These are phyloP conservation scores for Quillaja saponaria DNA, from an alignment of 306 rosid genomes.

Conservation along the genomic window DNA sequence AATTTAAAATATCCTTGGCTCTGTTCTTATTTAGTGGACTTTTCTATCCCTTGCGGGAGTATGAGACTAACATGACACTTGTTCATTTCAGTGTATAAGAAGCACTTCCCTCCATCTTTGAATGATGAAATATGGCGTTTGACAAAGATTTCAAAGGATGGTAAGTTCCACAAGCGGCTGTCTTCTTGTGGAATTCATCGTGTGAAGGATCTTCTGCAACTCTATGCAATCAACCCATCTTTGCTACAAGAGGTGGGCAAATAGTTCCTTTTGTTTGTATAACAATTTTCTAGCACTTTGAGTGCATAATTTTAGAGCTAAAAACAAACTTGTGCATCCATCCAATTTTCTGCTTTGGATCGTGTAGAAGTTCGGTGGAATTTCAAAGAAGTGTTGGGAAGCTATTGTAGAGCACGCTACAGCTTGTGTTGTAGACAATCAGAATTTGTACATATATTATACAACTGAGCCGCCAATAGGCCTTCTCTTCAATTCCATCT, in stretches of 20 bases:
- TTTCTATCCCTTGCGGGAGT: constrained; percentile 3
- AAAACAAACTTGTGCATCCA: background rate
- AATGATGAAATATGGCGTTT: constrained; percentile 64
- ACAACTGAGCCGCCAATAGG: constrained; percentile 16
- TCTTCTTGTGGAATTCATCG: constrained; percentile 19
- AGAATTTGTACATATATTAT: constrained; percentile 29
- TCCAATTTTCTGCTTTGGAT: constrained; percentile 20
- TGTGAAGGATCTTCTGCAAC: constrained; percentile 52
- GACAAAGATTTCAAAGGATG: constrained; percentile 51
- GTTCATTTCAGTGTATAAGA: constrained; percentile 50
- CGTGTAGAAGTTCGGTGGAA: constrained; percentile 46
- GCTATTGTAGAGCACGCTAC: constrained; percentile 53
- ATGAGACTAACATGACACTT: constrained; percentile 25
- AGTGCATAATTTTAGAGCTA: background rate
- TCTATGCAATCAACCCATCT: constrained; percentile 27
- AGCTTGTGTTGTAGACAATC: constrained; percentile 40
- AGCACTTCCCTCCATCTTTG: constrained; percentile 58
- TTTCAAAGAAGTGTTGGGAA: constrained; percentile 42
- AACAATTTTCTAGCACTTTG: background rate
- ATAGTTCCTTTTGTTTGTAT: background rate
- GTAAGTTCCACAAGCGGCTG: constrained; percentile 39
- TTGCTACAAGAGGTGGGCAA: constrained; percentile 39
- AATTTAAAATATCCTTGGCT: constrained; percentile 8
- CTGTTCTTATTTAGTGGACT: background rate
- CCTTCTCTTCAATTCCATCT: constrained; percentile 48